Evolutionary conservation across 139 green algal genomes (phyloP).

Genomic region (Penium margaritaceum): DNA sequence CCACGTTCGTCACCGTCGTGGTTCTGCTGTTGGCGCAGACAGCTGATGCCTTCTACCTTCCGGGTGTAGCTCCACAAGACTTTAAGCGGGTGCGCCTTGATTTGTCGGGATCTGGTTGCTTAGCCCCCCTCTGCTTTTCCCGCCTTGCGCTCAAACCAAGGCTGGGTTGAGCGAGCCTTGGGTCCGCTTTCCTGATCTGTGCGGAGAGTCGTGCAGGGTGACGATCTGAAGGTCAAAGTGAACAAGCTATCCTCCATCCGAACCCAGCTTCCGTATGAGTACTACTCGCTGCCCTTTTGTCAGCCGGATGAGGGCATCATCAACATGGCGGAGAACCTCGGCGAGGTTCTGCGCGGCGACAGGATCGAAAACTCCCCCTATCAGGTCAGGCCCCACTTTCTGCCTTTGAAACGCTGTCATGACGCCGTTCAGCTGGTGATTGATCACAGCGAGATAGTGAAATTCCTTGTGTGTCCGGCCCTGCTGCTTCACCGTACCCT

Average conservation of each 20-base stretch:
- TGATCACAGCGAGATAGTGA: too few relatives aligned
- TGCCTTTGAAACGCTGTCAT: too few relatives aligned
- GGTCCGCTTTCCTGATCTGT: too few relatives aligned
- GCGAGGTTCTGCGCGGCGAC: constrained; percentile 93
- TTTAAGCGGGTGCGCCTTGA: constrained; percentile 25
- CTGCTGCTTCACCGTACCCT: too few relatives aligned
- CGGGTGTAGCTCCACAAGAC: constrained; percentile 29
- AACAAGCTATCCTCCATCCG: constrained; percentile 92
- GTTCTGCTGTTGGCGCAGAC: too few relatives aligned
- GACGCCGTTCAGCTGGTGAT: too few relatives aligned
- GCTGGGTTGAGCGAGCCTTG: too few relatives aligned
- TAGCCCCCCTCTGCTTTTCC: too few relatives aligned
- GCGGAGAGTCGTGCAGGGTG: constrained; percentile 57
- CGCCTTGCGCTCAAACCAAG: too few relatives aligned
- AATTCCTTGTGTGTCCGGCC: too few relatives aligned
- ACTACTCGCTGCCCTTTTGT: constrained; percentile 96
- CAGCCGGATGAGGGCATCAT: constrained; percentile 74
- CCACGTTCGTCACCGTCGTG: too few relatives aligned
- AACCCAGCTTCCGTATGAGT: constrained; percentile 92
- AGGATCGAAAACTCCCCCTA: constrained; percentile 96
- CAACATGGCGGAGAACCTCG: constrained; percentile 85
- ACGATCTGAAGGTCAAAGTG: constrained; percentile 80
- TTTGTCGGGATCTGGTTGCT: neutral
- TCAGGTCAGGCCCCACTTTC: too few relatives aligned
- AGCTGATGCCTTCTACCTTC: constrained; percentile 37